These are phyloP conservation scores for Alternaria sp. DNA, from an alignment of 2,329 filamentous ascomycete genomes.

Conservation along the genomic window DNA sequence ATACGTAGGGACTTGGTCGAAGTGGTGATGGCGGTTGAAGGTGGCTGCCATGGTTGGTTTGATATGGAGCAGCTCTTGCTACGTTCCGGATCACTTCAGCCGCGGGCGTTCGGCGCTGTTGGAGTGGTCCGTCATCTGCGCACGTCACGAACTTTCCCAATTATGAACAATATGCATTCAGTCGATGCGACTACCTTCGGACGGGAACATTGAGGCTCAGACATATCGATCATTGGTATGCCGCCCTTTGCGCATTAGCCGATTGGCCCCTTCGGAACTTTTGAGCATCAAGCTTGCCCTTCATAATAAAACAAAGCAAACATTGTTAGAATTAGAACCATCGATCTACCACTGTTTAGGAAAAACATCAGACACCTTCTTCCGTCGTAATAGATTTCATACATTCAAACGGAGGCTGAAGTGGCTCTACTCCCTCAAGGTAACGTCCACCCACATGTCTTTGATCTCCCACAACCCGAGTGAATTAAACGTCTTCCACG, in stretches of 20 bases:
- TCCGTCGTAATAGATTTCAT: too few species aligned
- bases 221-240: conserved; percentile 4
- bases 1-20: conserved; percentile 12
- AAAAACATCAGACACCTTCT: not conserved
- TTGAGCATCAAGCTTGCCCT: not conserved
- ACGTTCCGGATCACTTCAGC: conserved; percentile 13
- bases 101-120: conserved; percentile 5
- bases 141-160: not conserved
- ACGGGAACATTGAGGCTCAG: not conserved
- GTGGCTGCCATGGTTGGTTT: conserved; percentile 18
- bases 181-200: conserved; percentile 5
- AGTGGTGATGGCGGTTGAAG: conserved; percentile 14
- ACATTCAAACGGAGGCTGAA: too few species aligned
- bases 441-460: conserved; percentile 48
- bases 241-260: conserved; percentile 6
- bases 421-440: conserved; percentile 24
- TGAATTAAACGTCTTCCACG: conserved; percentile 42
- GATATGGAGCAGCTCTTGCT: conserved; percentile 10
- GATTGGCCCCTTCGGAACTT: conserved; percentile 5
- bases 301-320: conserved; percentile 9
- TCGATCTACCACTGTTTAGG: not conserved
- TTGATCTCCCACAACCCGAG: conserved; percentile 43
- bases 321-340: not conserved
- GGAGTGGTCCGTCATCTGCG: not conserved
- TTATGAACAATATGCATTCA: not conserved